Evolutionary conservation across 2,329 filamentous ascomycete species (phyloP).

Genomic region (Pseudohalonectria lignicola): DNA sequence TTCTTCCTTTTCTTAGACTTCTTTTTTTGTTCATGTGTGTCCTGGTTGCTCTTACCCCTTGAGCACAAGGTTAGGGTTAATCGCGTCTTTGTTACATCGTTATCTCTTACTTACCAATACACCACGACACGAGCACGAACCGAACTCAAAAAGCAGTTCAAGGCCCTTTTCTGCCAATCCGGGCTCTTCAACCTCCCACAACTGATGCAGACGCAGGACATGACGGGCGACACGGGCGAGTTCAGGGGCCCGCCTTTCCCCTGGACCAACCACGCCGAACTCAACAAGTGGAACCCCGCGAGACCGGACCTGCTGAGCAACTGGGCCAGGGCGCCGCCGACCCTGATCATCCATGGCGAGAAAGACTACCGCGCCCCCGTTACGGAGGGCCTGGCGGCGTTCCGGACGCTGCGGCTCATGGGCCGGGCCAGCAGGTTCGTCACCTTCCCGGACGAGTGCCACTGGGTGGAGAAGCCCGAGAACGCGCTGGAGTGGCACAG

Average conservation of each 20-base stretch:
- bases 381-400: slow-evolving; percentile 51
- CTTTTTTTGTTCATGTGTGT: no score
- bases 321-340: slow-evolving; percentile 50
- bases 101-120: no score
- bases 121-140: no score
- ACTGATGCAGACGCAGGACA: slow-evolving; percentile 9
- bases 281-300: slow-evolving; percentile 40
- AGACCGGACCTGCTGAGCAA: slow-evolving; percentile 34
- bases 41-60: no score
- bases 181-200: slow-evolving; percentile 25
- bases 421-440: slow-evolving; percentile 60
- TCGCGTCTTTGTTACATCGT: no score
- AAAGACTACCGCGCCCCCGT: slow-evolving; percentile 48
- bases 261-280: slow-evolving; percentile 32
- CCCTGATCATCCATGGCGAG: slow-evolving; percentile 62
- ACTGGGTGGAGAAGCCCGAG: slow-evolving; percentile 59
- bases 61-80: no score
- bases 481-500: slow-evolving; percentile 60
- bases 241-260: slow-evolving; percentile 31
- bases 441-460: slow-evolving; percentile 64
- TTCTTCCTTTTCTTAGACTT: no score
- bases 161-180: slow-evolving; percentile 43
- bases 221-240: slow-evolving; percentile 12
- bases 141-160: slow-evolving; percentile 26
- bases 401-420: slow-evolving; percentile 59